Evolutionary conservation across 2,329 filamentous ascomycete genomes (phyloP).

Genomic region (Aspergillus clavatus): DNA sequence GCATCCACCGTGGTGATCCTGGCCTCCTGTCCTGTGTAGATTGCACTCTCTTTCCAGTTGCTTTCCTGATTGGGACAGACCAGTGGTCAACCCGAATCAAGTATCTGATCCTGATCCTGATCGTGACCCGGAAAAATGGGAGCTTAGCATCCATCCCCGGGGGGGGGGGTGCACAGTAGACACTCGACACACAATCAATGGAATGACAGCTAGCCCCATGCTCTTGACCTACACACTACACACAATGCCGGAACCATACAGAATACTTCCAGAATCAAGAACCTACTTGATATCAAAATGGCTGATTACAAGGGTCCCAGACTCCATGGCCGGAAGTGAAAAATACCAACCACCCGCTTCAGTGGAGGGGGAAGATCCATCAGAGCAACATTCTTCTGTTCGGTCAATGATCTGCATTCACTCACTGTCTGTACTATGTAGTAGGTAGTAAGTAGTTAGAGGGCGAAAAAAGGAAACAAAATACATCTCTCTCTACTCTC

Average conservation of each 20-base stretch:
- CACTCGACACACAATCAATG: too few relatives aligned
- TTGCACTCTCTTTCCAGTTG: not conserved
- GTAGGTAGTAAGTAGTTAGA: not conserved
- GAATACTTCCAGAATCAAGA: not conserved
- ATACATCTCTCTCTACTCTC: too few relatives aligned
- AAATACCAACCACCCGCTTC: constrained; percentile 11
- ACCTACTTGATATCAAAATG: not conserved
- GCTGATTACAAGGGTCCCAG: not conserved
- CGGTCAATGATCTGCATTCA: constrained; percentile 14
- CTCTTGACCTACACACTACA: not conserved
- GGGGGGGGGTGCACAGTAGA: too few relatives aligned
- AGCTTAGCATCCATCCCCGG: too few relatives aligned
- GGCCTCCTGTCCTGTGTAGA: too few relatives aligned
- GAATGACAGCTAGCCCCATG: too few relatives aligned
- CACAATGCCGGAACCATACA: not conserved
- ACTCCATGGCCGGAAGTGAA: constrained; percentile 6
- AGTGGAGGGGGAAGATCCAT: constrained; percentile 1
- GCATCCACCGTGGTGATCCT: too few relatives aligned
- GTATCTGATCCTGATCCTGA: too few relatives aligned
- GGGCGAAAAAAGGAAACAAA: not conserved
- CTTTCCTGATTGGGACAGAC: not conserved
- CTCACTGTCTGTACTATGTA: not conserved
- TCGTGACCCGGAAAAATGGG: too few relatives aligned
- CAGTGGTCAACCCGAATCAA: too few relatives aligned
- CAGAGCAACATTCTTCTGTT: constrained; percentile 13